Conservation (phyloP, 2,329 filamentous ascomycete genomes). For the Madurella mycetomatis region DNA sequence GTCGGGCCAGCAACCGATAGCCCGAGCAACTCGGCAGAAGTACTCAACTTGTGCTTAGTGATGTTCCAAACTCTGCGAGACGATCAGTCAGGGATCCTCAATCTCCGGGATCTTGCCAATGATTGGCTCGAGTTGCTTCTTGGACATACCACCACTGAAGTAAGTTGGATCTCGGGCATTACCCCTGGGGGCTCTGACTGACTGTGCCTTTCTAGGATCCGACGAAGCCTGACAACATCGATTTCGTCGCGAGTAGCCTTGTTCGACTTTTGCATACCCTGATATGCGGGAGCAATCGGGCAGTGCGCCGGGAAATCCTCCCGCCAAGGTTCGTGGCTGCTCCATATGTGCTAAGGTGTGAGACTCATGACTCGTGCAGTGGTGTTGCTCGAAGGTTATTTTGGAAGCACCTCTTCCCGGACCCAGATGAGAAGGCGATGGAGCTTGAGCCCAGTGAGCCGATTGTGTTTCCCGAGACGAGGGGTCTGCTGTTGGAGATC, state of each 20-base stretch:
- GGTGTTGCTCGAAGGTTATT: conserved; percentile 49
- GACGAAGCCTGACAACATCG: conserved; percentile 35
- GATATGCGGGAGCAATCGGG: conserved; percentile 21
- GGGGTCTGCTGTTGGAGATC: conserved; percentile 57
- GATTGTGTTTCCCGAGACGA: conserved; percentile 51
- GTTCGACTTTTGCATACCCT: conserved; percentile 33
- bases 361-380: conserved; percentile 13
- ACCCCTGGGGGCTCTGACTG: conserved; percentile 18
- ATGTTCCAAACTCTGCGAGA: conserved; percentile 40
- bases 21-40: conserved; percentile 40
- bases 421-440: conserved; percentile 28
- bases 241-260: conserved; percentile 36
- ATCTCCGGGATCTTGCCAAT: conserved; percentile 27
- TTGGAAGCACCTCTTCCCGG: conserved; percentile 62
- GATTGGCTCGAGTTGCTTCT: conserved; percentile 27
- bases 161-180: conserved; percentile 20
- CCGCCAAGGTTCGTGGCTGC: conserved; percentile 15
- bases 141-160: conserved; percentile 32
- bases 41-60: conserved; percentile 39
- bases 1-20: conserved; percentile 33
- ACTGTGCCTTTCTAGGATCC: conserved; percentile 31
- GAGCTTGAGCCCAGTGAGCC: conserved; percentile 16
- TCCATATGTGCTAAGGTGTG: not conserved
- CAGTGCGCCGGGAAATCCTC: conserved; percentile 12
- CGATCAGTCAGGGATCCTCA: conserved; percentile 30